Evolutionary conservation across 2,329 filamentous ascomycete genomes (phyloP).

Genomic region (Dactylella cylindrospora): DNA sequence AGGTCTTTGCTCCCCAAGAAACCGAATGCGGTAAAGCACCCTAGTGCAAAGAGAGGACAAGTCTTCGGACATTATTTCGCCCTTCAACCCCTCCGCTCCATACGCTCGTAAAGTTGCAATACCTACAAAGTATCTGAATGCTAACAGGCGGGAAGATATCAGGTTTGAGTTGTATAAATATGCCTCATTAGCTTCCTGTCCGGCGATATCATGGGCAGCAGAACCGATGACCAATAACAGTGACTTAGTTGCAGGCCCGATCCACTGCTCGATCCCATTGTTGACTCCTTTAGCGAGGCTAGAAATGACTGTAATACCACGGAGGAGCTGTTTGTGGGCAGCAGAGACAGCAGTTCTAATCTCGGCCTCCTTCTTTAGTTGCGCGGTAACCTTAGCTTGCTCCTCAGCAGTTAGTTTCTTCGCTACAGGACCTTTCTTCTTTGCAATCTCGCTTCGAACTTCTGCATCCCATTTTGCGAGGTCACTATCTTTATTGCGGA

Average conservation of each 20-base stretch:
- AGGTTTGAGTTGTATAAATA: slow-evolving; percentile 78
- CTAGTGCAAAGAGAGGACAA: slow-evolving; percentile 69
- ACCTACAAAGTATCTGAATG: slow-evolving; percentile 78
- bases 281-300: slow-evolving; percentile 82
- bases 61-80: slow-evolving; percentile 45
- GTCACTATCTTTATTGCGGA: slow-evolving; percentile 75
- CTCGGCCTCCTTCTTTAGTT: slow-evolving; percentile 79
- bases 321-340: slow-evolving; percentile 70
- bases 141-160: slow-evolving; percentile 71
- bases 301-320: slow-evolving; percentile 82
- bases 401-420: slow-evolving; percentile 92
- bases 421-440: slow-evolving; percentile 80
- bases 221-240: slow-evolving; percentile 74
- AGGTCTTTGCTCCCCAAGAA: slow-evolving; percentile 87
- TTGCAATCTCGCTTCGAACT: slow-evolving; percentile 78
- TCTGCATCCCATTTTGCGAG: slow-evolving; percentile 97
- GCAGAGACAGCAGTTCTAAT: slow-evolving; percentile 73
- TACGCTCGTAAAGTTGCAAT: slow-evolving; percentile 80
- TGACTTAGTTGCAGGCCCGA: slow-evolving; percentile 74
- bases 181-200: slow-evolving; percentile 72
- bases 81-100: slow-evolving; percentile 66
- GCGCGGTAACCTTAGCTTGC: slow-evolving; percentile 82
- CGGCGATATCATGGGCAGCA: slow-evolving; percentile 78
- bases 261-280: slow-evolving; percentile 86
- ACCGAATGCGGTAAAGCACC: slow-evolving; percentile 85